A percentile compares a stretch with the other conserved stretches of the same genome.
These are phyloP conservation scores for Apophysomyces elegans DNA, from an alignment of 371 early-diverging fungal species.

Conservation along the genomic window DNA sequence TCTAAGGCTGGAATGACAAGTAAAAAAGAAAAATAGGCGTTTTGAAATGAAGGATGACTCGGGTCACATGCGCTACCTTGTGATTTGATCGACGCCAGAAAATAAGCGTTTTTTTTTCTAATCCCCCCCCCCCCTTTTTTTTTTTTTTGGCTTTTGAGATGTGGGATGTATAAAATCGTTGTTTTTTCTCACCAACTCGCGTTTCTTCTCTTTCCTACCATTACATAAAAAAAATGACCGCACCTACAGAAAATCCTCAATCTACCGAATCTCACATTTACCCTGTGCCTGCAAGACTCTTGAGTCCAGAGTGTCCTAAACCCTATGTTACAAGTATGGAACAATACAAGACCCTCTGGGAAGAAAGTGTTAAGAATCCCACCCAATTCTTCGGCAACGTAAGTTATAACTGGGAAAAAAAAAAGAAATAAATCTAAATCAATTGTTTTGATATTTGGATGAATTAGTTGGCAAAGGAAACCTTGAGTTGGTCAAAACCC, in stretches of 20 bases:
- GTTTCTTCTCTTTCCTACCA: conserved; percentile 1
- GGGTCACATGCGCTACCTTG: conserved; percentile 7
- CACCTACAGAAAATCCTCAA: conserved; percentile 2
- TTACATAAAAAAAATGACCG: conserved; percentile 8
- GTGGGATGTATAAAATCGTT: neutral
- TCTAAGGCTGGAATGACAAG: neutral
- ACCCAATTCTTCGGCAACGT: conserved; percentile 78
- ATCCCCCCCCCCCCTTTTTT: neutral
- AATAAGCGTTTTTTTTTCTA: conserved; percentile 12
- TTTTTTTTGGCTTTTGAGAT: neutral
- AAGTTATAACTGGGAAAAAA: conserved; percentile 9
- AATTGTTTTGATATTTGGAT: neutral
- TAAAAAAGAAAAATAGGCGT: neutral
- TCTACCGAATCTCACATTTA: conserved; percentile 29
- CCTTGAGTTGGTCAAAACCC: conserved; percentile 75
- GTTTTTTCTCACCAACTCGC: neutral
- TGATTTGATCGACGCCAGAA: conserved; percentile 8
- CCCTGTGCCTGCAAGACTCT: conserved; percentile 52
- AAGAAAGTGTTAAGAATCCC: conserved; percentile 74
- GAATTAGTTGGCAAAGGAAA: conserved; percentile 63
- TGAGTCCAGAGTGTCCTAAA: conserved; percentile 43
- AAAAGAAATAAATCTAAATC: neutral
- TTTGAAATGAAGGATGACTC: neutral
- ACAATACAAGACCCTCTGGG: conserved; percentile 72
- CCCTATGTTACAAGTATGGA: conserved; percentile 74